These are phyloP conservation scores for Salix dunnii DNA, from an alignment of 345 rosid genomes.

Conservation along the genomic window DNA sequence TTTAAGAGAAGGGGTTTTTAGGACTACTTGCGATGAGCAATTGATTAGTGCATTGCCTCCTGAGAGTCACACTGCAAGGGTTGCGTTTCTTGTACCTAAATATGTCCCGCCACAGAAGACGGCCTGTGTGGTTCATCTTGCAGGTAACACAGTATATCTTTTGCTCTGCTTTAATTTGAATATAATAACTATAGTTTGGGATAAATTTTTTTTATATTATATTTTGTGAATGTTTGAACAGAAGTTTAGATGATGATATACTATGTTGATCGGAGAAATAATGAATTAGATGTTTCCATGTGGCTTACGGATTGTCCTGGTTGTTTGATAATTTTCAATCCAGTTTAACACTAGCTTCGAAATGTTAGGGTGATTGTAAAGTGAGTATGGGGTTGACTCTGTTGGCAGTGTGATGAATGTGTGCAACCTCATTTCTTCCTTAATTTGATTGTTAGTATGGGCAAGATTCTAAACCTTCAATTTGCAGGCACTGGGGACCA, in stretches of 20 bases:
- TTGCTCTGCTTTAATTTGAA: neutral
- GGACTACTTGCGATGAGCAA: conserved; percentile 79
- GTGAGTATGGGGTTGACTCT: neutral
- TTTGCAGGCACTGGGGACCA: conserved; percentile 95
- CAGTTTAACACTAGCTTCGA: neutral
- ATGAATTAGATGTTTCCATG: neutral
- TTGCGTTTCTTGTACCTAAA: conserved; percentile 83
- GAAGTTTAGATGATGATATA: neutral
- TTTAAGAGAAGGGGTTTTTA: conserved; percentile 82
- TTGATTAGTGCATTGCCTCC: conserved; percentile 79
- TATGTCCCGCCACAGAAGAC: conserved; percentile 66
- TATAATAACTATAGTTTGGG: neutral
- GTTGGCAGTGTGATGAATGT: neutral
- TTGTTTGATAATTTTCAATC: neutral
- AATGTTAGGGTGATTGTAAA: neutral
- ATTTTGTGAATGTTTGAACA: neutral
- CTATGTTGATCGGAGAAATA: neutral
- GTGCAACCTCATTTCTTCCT: neutral
- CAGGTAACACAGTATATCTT: conserved; percentile 48
- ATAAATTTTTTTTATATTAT: neutral
- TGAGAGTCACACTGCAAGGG: conserved; percentile 78
- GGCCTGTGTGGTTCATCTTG: conserved; percentile 99
- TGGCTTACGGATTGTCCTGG: neutral
- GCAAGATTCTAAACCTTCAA: conserved; percentile 1
- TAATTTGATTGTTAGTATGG: neutral